Evolutionary conservation across 352 stramenopile species (phyloP), one percentile per base, ranked within the genome.

Genomic region (Pythium volutum): DNA sequence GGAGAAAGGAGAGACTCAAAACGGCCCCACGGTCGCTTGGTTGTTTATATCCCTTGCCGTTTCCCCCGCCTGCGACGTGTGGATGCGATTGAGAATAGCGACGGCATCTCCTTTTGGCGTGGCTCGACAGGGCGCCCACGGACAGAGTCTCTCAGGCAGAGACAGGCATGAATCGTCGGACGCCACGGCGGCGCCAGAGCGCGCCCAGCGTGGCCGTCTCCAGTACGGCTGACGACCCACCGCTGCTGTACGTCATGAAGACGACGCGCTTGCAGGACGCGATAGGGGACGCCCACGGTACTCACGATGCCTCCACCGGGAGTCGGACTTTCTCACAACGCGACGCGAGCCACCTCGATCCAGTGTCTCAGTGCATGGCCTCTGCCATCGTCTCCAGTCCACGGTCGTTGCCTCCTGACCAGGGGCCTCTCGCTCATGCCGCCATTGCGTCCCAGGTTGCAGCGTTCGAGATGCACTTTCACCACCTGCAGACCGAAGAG

Each of bases 261-360:
- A 33, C 56, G 7, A 55, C 50, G 16, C 59, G 68, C 2, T 64
- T 75, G 18, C 68, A 67, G 14, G 55, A 64, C 26, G 64, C 59
- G 5, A 55, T 75, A 22, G 43, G 11, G 1, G 55, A 69, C 7
- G 57, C 67, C 9, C 51, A 67, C 22, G 55, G n/a, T 15, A 27
- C 3, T 49, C 42, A 27, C 42, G 26, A 5, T 42, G 36, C 10
- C 11, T n/a, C 36, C 16, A 7, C 36, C 6, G 5, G 16, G 16
- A 42, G 10, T 15, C 5, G 16, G 16, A 15, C 36, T 7, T n/a
- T n/a, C n/a, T n/a, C 36, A 42, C 36, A 12, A 42, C 6, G 16
- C 29, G 11, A 46, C 31, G 14, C 47, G 20, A 38, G 8, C 15
- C n/a, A 23, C 23, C 48, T 59, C 16, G 48, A 59, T 11, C 26